A percentile compares a stretch with the other conserved stretches of the same genome.
These are phyloP conservation scores for Toxoplasma gondii DNA, from an alignment of 169 alveolate genomes.

Conservation along the genomic window DNA sequence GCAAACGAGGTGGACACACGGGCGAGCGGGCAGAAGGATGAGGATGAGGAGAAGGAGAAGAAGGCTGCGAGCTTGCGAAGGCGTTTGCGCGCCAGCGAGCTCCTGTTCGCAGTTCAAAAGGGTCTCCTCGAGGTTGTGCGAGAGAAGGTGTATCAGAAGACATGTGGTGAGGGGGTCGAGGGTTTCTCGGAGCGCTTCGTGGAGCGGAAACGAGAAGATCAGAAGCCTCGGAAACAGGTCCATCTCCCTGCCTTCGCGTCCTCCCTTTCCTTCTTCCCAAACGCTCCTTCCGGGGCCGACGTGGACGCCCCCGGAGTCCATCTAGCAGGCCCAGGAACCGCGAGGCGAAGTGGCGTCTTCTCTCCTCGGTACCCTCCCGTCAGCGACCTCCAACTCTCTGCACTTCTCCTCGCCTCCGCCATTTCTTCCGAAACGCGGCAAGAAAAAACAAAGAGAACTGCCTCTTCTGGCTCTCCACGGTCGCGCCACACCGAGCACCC, in stretches of 20 bases:
- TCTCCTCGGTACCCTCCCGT: neutral
- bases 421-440: neutral
- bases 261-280: neutral
- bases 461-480: neutral
- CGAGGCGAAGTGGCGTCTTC: neutral
- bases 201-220: neutral
- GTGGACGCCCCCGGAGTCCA: neutral
- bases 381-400: neutral
- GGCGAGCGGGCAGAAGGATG: neutral
- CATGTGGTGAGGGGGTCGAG: neutral
- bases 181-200: neutral
- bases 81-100: neutral
- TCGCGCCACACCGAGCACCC: neutral
- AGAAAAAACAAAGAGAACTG: neutral
- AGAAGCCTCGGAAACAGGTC: neutral
- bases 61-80: too few relatives aligned
- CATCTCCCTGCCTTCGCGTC: neutral
- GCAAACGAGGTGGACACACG: neutral
- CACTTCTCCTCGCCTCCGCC: neutral
- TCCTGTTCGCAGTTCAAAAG: neutral
- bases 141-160: neutral
- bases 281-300: neutral
- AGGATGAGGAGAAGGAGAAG: neutral
- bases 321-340: slow-evolving; percentile 3
- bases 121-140: neutral